Base-by-base conservation (phyloP, 1,284 basidiomycete genomes). In the Fomitopsis schrenkii region DNA sequence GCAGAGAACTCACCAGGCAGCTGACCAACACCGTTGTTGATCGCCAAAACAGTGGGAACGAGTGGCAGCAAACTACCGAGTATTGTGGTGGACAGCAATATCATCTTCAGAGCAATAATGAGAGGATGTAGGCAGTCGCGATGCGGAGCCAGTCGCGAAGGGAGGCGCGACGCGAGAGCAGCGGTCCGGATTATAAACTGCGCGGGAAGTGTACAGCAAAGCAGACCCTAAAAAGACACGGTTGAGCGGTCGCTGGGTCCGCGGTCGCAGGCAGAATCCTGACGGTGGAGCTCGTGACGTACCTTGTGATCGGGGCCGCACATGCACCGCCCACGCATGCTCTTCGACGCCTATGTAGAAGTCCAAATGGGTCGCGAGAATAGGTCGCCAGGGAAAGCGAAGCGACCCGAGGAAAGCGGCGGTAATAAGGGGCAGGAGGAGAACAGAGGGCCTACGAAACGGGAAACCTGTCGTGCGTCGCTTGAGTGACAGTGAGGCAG, bases 281-380 rank as follows among this genome's bases (percentile, higher is more conserved):
- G 14, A 19, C 8, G 5, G 22, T 35, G 59, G n/a, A 38, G 35
- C 40, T 33, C 40, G 35, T 45, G 48, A 53, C 63, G 52, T 71
- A 71, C 59, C 69, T 72, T 26, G 71, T 74, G 53, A 86, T 68
- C 35, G 33, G 48, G 28, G 28, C 48, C 48, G 28, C 48, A 50
- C 28, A 50, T 50, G 48, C 12, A 30, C 48, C 48, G 48, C 28
- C 5, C 42, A 8, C 42, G n/a, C 42, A 45, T 9, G n/a, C 22
- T 5, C 42, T 22, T 22, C 42, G 12, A 45, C 5, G 42, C 42
- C 42, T 42, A 14, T 14, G 15, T 17, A 5, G 6, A 42, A 17
- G 6, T 8, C 10, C 5, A 45, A 22, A 8, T 5, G 17, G 8
- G 22, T 19, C 42, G 42, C 42, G 22, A 45, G 42, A 45, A 45